Conservation (phyloP, 179 eudicot genomes). For the Monotropa hypopitys region DNA sequence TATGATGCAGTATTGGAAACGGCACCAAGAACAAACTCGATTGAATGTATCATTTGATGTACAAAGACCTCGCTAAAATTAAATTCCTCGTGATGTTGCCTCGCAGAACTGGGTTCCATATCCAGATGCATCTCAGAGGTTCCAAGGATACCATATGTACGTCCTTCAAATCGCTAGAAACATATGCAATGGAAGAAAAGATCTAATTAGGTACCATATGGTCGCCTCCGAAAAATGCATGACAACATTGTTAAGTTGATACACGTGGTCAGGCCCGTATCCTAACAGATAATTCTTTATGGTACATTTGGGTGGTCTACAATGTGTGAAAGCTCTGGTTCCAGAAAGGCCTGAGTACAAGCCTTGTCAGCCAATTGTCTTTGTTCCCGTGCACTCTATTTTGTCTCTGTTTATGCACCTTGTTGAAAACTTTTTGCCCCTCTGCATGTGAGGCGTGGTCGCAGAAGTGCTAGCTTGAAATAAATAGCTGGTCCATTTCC, state of each 20-base stretch:
- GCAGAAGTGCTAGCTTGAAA: not conserved
- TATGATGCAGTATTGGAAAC: constrained; percentile 98
- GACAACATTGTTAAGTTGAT: not conserved
- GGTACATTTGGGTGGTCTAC: not conserved
- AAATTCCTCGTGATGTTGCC: constrained; percentile 71
- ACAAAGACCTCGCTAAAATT: constrained; percentile 95
- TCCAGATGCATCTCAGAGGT: constrained; percentile 63
- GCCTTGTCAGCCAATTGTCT: not conserved
- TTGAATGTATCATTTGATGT: constrained; percentile 95
- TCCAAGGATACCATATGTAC: constrained; percentile 74
- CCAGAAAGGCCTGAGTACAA: not conserved
- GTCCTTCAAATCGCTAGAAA: constrained; percentile 90
- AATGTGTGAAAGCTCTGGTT: not conserved
- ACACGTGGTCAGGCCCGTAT: not conserved
- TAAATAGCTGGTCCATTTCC: not conserved
- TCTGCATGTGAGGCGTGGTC: not conserved
- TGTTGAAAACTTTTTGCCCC: no score
- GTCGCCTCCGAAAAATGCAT: no score
- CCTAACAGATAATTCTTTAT: not conserved
- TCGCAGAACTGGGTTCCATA: constrained; percentile 61
- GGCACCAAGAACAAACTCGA: constrained; percentile 93
- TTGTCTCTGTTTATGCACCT: no score
- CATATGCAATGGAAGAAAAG: constrained; percentile 1
- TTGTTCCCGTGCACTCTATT: not conserved
- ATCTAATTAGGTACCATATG: not conserved